Evolutionary conservation across 2,329 filamentous ascomycete genomes (phyloP).

Genomic region (Ceratocystis lukuohia): DNA sequence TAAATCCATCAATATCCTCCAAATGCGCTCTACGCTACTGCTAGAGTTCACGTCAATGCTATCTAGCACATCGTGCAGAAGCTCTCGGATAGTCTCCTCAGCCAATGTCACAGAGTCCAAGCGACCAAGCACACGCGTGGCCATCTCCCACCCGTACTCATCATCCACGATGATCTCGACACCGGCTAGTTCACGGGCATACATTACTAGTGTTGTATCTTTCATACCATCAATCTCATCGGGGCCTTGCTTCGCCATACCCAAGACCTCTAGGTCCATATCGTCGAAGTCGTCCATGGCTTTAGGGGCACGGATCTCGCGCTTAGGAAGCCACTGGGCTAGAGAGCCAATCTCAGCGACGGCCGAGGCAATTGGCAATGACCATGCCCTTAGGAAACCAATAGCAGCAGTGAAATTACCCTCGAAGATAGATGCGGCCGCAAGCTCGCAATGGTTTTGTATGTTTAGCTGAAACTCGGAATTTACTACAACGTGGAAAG

Average conservation of each 20-base stretch:
- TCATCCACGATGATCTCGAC: constrained; percentile 36
- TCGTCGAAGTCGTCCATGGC: constrained; percentile 37
- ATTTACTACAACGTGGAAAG: constrained; percentile 54
- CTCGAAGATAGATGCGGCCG: constrained; percentile 68
- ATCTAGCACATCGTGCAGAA: constrained; percentile 54
- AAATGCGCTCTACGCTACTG: constrained; percentile 65
- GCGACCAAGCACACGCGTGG: constrained; percentile 67
- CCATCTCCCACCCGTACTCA: constrained; percentile 77
- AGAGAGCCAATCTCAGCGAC: constrained; percentile 74
- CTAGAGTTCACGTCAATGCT: constrained; percentile 52
- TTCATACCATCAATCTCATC: constrained; percentile 54
- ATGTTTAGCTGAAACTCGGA: constrained; percentile 67
- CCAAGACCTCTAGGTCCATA: constrained; percentile 74
- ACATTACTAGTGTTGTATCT: constrained; percentile 64
- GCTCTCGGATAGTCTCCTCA: constrained; percentile 57
- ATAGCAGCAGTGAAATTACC: constrained; percentile 66
- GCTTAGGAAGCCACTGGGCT: constrained; percentile 64
- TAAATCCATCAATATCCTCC: constrained; percentile 61
- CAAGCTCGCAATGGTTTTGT: constrained; percentile 63
- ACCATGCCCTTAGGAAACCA: constrained; percentile 64
- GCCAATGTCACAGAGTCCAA: constrained; percentile 61
- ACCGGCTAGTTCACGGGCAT: constrained; percentile 54
- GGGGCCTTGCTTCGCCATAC: constrained; percentile 45
- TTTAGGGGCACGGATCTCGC: constrained; percentile 43
- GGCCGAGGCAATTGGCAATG: constrained; percentile 61